Base-by-base conservation (phyloP, 148 eudicot species). In the Vaccinium darrowii region DNA sequence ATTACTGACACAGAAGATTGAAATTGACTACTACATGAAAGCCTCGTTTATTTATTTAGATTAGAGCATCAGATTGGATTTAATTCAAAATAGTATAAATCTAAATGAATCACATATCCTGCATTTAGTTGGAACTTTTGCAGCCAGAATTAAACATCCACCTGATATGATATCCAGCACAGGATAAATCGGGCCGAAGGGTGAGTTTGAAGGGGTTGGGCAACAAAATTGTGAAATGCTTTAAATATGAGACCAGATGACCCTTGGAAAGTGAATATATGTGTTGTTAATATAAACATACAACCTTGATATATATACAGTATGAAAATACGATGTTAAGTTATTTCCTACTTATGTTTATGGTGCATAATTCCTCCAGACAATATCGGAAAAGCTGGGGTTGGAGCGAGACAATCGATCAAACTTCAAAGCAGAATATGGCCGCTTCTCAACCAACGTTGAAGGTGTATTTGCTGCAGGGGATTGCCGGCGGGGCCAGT, bases 401-500 rank as follows among this genome's bases (percentile, higher is more conserved):
- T 53, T 97, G 87, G 99, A 97, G 86, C 79, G 78, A 76, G 99
- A 97, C 91, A 92, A 92, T 75, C 86, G 99, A 30, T 95, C 99
- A 8, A 97, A 97, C 93, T 92, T 91, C 92, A 95, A 97, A 71
- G 85, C 88, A 11, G 88, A 86, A 21, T 86, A 86, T 27, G 88
- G 88, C 15, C 85, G 80, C 83, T 86, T 86, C 79, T 89, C 98
- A 36, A 97, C 98, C 82, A 95, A 82, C 30, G 94, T 94, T 16
- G 96, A 97, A 21, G 98, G 99, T 1, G 92, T 97, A 25, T 97
- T 97, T 84, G 99, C 98, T 16, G 98, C 99, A 1, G 99, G 99
- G 1, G 99, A 97, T 69, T 97, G 99, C 81, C 88, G 99, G 19
- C 93, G 99, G 5, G 99, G 99, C 13, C 99, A 97, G 86, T 97